These are phyloP conservation scores for Diutina mesorugosa DNA, from an alignment of 1,139 yeast genomes.

Conservation along the genomic window DNA sequence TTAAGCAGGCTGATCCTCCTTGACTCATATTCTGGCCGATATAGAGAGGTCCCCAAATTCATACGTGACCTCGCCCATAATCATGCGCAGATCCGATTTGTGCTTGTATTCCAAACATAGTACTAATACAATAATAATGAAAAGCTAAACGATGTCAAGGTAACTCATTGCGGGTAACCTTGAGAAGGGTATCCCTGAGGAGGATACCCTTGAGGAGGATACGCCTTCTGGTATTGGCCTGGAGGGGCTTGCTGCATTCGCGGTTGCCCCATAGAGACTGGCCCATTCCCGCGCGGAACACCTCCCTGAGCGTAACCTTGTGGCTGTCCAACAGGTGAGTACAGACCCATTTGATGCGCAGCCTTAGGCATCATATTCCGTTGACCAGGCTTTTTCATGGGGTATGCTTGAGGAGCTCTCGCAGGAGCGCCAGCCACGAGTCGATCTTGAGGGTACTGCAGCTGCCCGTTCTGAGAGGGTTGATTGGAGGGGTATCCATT, in stretches of 20 bases:
- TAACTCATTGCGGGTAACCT: not conserved
- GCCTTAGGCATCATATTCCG: not conserved
- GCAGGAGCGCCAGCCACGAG: constrained; percentile 5
- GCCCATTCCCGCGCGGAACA: not conserved
- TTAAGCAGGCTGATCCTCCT: no score
- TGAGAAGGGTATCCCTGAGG: not conserved
- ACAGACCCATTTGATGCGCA: not conserved
- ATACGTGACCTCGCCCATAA: no score
- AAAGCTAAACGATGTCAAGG: not conserved
- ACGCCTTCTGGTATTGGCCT: not conserved
- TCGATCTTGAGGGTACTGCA: not conserved
- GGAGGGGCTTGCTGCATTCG: not conserved
- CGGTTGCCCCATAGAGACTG: not conserved
- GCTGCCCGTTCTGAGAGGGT: constrained; percentile 3
- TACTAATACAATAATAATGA: not conserved
- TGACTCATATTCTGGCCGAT: no score
- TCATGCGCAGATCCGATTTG: not conserved
- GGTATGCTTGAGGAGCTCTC: constrained; percentile 3
- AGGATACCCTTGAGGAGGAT: not conserved
- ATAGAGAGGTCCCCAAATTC: no score
- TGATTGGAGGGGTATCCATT: constrained; percentile 3
- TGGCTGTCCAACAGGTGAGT: not conserved
- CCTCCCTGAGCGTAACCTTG: not conserved
- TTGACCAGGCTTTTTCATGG: not conserved
- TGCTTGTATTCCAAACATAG: not conserved